Base-by-base conservation (phyloP, 2,329 filamentous ascomycete species). In the Mariannaea elegans region DNA sequence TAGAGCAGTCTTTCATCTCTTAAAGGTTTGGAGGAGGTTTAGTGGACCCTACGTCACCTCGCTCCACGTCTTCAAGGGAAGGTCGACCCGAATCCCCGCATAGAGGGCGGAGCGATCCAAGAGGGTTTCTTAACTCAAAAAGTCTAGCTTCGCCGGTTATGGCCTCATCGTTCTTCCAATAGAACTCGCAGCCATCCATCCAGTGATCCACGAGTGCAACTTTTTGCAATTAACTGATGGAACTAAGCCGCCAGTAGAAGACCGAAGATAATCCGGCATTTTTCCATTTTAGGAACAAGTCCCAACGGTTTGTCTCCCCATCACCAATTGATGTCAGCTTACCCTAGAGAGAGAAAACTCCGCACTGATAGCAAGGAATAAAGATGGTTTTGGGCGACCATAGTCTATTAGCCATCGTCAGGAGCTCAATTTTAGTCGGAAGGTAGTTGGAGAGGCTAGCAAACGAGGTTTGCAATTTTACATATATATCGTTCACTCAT, bases 131-230 rank as follows among this genome's bases (percentile, higher is more conserved):
- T 41, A 21, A 51, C 55, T 47, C 10, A 16, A 52, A 52, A 18
- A 8, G 48, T 58, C 48, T 48, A 58, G 55, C 55, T 39, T 39
- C 42, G 34, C 48, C 47, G 47, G 14, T 27, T 27, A 38, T 19
- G n/a, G 8, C 10, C 32, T 12, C 23, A 9, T 29, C 7, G 8
- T 12, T 42, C 23, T 42, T 41, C 48, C 48, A 51, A 42, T 51
- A 31, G 48, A 18, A 42, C 14, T 32, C 27, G 14, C 19, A 23
- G 13, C 18, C 13, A 14, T 5, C 42, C n/a, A 12, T 12, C 16
- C 13, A 3, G 4, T 14, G 18, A 36, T 36, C 19, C 45, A 48
- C 45, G 45, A 9, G 10, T 21, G 44, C 27, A 19, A 27, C 6
- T 6, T 27, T 27, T 9, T 27, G 24, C 24, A 27, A 27, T 27